phyloP scores from a whole-genome alignment of 108 stramenopile species.

The Mediolabrus comicus region DNA sequence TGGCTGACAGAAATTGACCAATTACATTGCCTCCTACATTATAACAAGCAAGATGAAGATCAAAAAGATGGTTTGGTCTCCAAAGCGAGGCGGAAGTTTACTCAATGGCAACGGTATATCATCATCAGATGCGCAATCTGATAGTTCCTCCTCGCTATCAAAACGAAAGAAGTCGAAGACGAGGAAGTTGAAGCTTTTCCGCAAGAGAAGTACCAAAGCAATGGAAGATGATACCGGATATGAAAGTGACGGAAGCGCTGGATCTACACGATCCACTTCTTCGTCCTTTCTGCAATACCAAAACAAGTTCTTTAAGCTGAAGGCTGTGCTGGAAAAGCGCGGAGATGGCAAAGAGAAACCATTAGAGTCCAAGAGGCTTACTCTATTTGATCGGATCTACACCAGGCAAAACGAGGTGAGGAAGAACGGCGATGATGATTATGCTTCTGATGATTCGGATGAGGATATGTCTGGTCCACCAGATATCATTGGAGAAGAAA shows the following conservation, averaged over 20 bases:
- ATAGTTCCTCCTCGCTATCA: neutral
- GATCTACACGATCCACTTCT: conserved; percentile 31
- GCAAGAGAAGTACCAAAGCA: neutral
- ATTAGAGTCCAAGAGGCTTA: conserved; percentile 13
- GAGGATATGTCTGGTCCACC: conserved; percentile 10
- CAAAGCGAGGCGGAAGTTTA: neutral
- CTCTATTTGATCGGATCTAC: conserved; percentile 31
- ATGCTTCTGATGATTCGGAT: conserved; percentile 20
- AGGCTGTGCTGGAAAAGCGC: conserved; percentile 19
- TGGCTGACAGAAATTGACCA: too few relatives aligned
- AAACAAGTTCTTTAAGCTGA: conserved; percentile 12
- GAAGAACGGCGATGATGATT: conserved; percentile 16
- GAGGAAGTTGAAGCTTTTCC: neutral
- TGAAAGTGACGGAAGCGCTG: conserved; percentile 13
- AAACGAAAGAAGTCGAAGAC: neutral
- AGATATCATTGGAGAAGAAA: conserved; percentile 2
- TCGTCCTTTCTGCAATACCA: conserved; percentile 33
- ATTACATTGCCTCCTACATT: too few relatives aligned
- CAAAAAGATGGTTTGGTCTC: neutral
- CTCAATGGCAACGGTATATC: neutral
- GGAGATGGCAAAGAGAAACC: conserved; percentile 34
- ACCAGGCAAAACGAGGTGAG: conserved; percentile 32
- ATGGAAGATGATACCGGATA: conserved; percentile 12
- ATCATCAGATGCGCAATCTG: neutral
- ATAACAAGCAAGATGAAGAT: neutral